Evolutionary conservation across 2,329 filamentous ascomycete genomes (phyloP).

Genomic region (Talaromyces rugulosus): DNA sequence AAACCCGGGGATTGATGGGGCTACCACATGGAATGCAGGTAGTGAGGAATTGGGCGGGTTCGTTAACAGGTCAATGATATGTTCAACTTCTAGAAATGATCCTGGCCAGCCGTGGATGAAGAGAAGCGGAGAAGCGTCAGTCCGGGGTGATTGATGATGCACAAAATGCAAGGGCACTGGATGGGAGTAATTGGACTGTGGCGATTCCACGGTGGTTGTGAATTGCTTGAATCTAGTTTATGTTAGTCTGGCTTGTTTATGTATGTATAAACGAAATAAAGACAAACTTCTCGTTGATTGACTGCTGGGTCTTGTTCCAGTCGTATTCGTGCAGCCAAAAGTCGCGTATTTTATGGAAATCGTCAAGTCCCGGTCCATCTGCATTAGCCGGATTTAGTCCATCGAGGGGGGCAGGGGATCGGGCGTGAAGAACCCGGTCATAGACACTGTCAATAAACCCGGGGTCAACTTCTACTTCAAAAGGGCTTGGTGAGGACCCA

Average conservation of each 20-base stretch:
- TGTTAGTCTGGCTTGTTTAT: too few relatives aligned
- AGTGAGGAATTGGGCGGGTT: conserved; percentile 13
- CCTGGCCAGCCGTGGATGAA: conserved; percentile 36
- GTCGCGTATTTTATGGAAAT: not conserved
- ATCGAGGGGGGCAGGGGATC: too few relatives aligned
- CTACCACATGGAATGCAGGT: conserved; percentile 26
- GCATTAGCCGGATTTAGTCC: too few relatives aligned
- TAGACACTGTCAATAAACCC: too few relatives aligned
- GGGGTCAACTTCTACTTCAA: too few relatives aligned
- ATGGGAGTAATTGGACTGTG: not conserved
- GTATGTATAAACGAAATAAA: too few relatives aligned
- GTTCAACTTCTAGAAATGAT: conserved; percentile 29
- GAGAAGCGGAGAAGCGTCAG: conserved; percentile 31
- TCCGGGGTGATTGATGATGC: conserved; percentile 14
- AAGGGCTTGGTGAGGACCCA: too few relatives aligned
- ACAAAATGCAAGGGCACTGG: conserved; percentile 19
- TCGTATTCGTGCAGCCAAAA: not conserved
- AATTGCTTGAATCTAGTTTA: not conserved
- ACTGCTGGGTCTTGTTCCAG: not conserved
- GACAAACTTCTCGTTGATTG: not conserved
- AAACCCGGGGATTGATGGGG: conserved; percentile 23
- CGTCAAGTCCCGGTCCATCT: not conserved
- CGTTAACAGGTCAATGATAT: conserved; percentile 23
- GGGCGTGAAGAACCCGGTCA: too few relatives aligned
- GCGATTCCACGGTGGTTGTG: not conserved